phyloP scores from a whole-genome alignment of 2,329 filamentous ascomycete genomes.

The Bipolaris oryzae region DNA sequence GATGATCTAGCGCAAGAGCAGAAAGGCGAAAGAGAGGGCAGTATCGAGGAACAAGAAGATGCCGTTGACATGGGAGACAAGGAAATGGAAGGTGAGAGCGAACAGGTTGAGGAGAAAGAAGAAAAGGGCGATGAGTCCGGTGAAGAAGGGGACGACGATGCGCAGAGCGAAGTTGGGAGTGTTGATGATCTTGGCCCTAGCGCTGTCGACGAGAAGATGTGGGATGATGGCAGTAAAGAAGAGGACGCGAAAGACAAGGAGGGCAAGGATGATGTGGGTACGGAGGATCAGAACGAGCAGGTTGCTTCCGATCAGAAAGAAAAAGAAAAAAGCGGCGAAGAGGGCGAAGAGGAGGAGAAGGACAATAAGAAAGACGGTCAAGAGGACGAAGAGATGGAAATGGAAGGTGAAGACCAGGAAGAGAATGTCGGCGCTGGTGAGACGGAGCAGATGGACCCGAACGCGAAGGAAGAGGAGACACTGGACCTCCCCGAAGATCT shows the following conservation, averaged over 20 bases:
- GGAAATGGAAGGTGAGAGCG: conserved; percentile 86
- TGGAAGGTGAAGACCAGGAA: conserved; percentile 65
- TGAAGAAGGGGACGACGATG: conserved; percentile 60
- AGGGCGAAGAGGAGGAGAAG: conserved; percentile 66
- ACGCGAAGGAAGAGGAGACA: conserved; percentile 80
- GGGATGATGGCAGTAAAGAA: conserved; percentile 83
- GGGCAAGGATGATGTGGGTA: conserved; percentile 63
- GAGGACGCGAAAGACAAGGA: conserved; percentile 83
- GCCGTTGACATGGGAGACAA: conserved; percentile 92
- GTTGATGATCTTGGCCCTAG: conserved; percentile 89
- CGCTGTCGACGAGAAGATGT: conserved; percentile 97
- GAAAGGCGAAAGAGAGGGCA: conserved; percentile 63
- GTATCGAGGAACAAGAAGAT: conserved; percentile 80
- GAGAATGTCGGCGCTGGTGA: conserved; percentile 70
- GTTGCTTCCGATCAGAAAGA: conserved; percentile 57
- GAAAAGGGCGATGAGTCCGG: conserved; percentile 63
- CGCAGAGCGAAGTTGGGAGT: conserved; percentile 88
- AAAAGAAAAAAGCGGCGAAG: conserved; percentile 59
- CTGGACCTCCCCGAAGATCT: conserved; percentile 88
- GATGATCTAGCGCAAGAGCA: conserved; percentile 88
- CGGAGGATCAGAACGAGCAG: conserved; percentile 55
- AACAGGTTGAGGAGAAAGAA: conserved; percentile 60
- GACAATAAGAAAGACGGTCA: conserved; percentile 65
- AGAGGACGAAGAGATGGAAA: conserved; percentile 59
- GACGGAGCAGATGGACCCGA: conserved; percentile 70